These are phyloP conservation scores for Platanus orientalis DNA, from an alignment of 164 flowering plant genomes.

Conservation along the genomic window DNA sequence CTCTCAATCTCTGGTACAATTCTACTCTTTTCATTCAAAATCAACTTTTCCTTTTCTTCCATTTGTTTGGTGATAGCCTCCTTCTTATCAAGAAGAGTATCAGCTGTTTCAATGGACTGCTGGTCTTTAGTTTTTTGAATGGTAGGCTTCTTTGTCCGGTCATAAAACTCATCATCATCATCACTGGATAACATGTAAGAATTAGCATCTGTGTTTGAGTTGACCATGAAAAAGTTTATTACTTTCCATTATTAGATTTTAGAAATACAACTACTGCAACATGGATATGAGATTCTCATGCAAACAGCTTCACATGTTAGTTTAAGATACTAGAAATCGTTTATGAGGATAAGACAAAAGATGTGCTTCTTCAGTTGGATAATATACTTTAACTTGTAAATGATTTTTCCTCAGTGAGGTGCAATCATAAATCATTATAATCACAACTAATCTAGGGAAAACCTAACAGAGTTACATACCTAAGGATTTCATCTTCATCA, in stretches of 20 bases:
- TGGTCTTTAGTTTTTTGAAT: slow-evolving; percentile 40
- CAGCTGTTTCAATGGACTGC: slow-evolving; percentile 80
- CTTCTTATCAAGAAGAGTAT: slow-evolving; percentile 89
- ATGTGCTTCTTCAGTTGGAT: no score
- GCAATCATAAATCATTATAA: no score
- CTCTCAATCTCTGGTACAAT: slow-evolving; percentile 29
- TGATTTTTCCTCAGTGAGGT: background rate
- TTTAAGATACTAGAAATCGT: background rate
- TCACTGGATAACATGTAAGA: slow-evolving; percentile 44
- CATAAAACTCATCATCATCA: slow-evolving; percentile 98
- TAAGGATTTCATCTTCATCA: slow-evolving; percentile 65
- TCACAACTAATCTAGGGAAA: no score
- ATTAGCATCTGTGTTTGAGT: no score
- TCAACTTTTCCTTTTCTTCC: slow-evolving; percentile 45
- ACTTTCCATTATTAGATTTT: no score
- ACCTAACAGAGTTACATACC: slow-evolving; percentile 29
- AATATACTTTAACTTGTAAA: no score
- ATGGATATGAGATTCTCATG: background rate
- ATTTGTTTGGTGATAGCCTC: slow-evolving; percentile 66
- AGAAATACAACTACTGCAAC: background rate
- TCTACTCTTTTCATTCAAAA: slow-evolving; percentile 49
- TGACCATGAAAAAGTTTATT: no score
- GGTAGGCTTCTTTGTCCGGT: slow-evolving; percentile 66
- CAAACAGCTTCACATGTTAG: background rate
- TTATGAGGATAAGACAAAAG: no score